phyloP scores from a whole-genome alignment of 306 rosid species.

The Alnus glutinosa region DNA sequence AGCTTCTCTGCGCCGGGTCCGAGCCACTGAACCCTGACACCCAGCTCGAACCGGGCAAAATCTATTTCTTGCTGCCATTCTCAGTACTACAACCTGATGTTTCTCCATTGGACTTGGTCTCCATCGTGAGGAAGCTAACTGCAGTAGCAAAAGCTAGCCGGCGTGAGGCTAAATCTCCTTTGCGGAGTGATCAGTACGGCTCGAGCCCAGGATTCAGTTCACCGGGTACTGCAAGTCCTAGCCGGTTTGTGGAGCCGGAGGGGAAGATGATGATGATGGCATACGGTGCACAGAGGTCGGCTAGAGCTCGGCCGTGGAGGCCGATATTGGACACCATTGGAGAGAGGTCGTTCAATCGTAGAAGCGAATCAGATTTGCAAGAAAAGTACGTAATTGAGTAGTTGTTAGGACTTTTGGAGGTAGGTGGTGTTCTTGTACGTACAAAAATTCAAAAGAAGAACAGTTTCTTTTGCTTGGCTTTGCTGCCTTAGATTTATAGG shows the following conservation, averaged over 20 bases:
- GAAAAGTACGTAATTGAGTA: constrained; percentile 2
- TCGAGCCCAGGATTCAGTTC: constrained; percentile 42
- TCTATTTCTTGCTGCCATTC: constrained; percentile 69
- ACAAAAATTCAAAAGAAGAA: not conserved
- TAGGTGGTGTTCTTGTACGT: not conserved
- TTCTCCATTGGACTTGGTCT: constrained; percentile 68
- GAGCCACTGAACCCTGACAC: constrained; percentile 46
- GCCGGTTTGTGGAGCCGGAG: constrained; percentile 40
- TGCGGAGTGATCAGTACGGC: constrained; percentile 6
- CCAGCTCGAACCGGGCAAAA: constrained; percentile 57
- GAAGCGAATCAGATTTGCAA: constrained; percentile 61
- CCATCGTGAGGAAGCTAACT: constrained; percentile 47
- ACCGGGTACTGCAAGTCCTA: constrained; percentile 48
- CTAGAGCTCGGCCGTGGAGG: constrained; percentile 55
- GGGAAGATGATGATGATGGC: not conserved
- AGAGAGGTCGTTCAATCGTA: constrained; percentile 45
- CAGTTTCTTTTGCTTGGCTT: no score
- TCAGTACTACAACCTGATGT: constrained; percentile 59
- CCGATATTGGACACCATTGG: constrained; percentile 66
- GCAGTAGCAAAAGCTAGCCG: constrained; percentile 41
- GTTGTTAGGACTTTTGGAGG: not conserved
- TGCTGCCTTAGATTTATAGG: no score
- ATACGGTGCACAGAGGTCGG: constrained; percentile 34
- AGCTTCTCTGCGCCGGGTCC: constrained; percentile 55
- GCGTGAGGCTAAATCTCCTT: constrained; percentile 6